phyloP scores from a whole-genome alignment of 2,329 filamentous ascomycete species.

The Domatiomyces globalis region DNA sequence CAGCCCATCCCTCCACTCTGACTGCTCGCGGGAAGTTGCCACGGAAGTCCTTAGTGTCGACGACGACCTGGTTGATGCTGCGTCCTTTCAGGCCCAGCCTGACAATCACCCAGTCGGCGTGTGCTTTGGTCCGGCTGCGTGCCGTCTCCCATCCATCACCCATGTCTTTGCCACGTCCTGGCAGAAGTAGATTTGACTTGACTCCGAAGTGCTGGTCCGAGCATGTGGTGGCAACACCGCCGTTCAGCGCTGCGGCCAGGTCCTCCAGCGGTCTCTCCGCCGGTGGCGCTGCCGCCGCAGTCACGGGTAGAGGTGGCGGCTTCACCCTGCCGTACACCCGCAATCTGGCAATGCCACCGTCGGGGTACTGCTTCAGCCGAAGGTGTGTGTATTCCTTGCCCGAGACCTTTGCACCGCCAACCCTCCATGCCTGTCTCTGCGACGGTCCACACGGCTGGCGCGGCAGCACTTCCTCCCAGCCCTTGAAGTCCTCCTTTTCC shows the following conservation, averaged over 20 bases:
- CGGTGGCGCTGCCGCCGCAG: slow-evolving; percentile 1
- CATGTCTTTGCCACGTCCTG: slow-evolving; percentile 32
- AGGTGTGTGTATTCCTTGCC: slow-evolving; percentile 29
- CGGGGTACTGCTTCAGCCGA: slow-evolving; percentile 32
- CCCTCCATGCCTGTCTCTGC: slow-evolving; percentile 30
- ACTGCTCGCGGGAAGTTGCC: slow-evolving; percentile 31
- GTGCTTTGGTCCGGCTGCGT: slow-evolving; percentile 25
- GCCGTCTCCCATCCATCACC: slow-evolving; percentile 33
- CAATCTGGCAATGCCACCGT: slow-evolving; percentile 32
- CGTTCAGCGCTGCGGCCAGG: slow-evolving; percentile 28
- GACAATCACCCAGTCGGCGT: slow-evolving; percentile 31
- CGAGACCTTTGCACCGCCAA: slow-evolving; percentile 9
- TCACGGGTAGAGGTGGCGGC: slow-evolving; percentile 19
- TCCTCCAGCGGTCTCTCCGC: slow-evolving; percentile 22
- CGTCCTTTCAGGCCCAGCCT: slow-evolving; percentile 26
- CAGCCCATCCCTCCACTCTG: slow-evolving; percentile 25
- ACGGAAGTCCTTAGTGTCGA: slow-evolving; percentile 34
- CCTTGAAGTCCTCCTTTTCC: slow-evolving; percentile 21
- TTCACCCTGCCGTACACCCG: slow-evolving; percentile 31
- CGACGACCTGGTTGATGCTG: slow-evolving; percentile 25
- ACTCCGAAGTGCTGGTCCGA: slow-evolving; percentile 32
- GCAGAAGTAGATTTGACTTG: slow-evolving; percentile 27
- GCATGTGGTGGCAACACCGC: slow-evolving; percentile 27
- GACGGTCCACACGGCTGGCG: slow-evolving; percentile 26
- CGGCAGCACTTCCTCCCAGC: slow-evolving; percentile 29